Evolutionary conservation across 2,329 filamentous ascomycete genomes (phyloP), one percentile per base, ranked within the genome.

Genomic region (Akanthomyces lecanii): DNA sequence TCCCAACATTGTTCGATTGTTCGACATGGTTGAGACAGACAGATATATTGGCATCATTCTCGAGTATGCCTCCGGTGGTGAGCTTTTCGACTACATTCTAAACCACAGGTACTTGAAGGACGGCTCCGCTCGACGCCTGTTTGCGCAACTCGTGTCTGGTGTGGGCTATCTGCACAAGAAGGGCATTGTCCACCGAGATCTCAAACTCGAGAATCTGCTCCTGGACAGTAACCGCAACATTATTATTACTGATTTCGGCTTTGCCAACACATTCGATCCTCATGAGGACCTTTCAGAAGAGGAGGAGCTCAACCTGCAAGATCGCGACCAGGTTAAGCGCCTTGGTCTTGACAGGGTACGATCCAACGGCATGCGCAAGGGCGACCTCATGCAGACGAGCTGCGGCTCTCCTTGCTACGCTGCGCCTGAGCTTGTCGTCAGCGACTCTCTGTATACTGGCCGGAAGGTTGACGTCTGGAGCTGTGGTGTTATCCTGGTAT

Each of bases 381-480:
- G 95, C 44, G 95, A 99, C 78, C 79, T 99, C 71, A 99, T 99
- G 95, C 94, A 97, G 77, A 99, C 95, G 12, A 98, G 95, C 75
- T 99, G 95, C 75, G 95, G 95, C 67, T 98, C 94, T 76, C 95
- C 95, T 8, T 99, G 95, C 73, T 99, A 99, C 76, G 95, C 95
- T 55, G 95, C 95, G 16, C 95, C 95, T 5, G 95, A 99, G 78
- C 82, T 99, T 61, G 95, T 99, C 16, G 95, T 99, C 65, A 98
- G 92, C 74, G 95, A 99, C 76, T 97, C 93, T 18, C 80, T 99
- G 8, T 99, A 99, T 77, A 99, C 95, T 2, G 95, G 95, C 53
- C 88, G 94, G 59, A 99, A 99, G 77, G 95, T 99, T 30, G 95
- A 99, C 73, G 95, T 99, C 42, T 99, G 95, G 95, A 98, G 95